These are phyloP conservation scores for Scedosporium minutisporum DNA, from an alignment of 2,329 filamentous ascomycete genomes.

Conservation along the genomic window DNA sequence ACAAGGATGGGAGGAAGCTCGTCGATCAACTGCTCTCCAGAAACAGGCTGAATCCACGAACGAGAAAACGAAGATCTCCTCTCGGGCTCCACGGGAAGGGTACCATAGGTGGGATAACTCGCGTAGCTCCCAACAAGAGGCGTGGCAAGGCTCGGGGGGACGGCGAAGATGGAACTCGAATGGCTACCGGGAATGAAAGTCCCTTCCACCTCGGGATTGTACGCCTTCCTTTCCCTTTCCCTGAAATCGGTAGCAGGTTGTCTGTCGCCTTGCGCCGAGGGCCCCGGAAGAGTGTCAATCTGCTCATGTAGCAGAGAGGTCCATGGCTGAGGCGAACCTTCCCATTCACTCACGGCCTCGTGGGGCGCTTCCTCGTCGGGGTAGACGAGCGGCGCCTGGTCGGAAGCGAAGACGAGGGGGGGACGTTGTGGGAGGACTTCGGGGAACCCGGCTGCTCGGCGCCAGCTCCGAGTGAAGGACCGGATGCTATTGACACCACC, in stretches of 20 bases:
- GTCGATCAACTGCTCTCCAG: slow-evolving; percentile 29
- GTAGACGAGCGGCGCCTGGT: slow-evolving; percentile 33
- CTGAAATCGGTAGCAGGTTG: slow-evolving; percentile 19
- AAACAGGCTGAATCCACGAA: slow-evolving; percentile 18
- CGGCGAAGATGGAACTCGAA: slow-evolving; percentile 42
- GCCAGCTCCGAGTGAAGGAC: slow-evolving; percentile 88
- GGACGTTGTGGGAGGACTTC: slow-evolving; percentile 76
- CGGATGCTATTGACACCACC: slow-evolving; percentile 91
- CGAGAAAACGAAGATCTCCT: slow-evolving; percentile 6
- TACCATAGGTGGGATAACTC: slow-evolving; percentile 46
- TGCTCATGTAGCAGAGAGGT: slow-evolving; percentile 43
- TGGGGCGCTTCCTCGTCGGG: slow-evolving; percentile 12
- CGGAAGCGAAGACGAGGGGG: slow-evolving; percentile 59
- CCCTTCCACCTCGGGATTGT: slow-evolving; percentile 31
- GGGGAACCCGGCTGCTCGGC: slow-evolving; percentile 77
- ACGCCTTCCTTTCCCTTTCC: slow-evolving; percentile 37
- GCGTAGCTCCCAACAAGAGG: slow-evolving; percentile 65
- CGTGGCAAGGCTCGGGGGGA: slow-evolving; percentile 53
- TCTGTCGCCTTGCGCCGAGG: slow-evolving; percentile 11
- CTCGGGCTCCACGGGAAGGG: slow-evolving; percentile 21
- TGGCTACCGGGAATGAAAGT: slow-evolving; percentile 2
- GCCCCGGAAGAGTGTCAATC: slow-evolving; percentile 27
- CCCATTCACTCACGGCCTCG: slow-evolving; percentile 25
- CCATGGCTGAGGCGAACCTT: slow-evolving; percentile 21
- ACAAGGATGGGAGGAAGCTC: slow-evolving; percentile 71